Evolutionary conservation across 2,329 filamentous ascomycete species (phyloP).

Genomic region (Phaeophleospora eucalypticola): DNA sequence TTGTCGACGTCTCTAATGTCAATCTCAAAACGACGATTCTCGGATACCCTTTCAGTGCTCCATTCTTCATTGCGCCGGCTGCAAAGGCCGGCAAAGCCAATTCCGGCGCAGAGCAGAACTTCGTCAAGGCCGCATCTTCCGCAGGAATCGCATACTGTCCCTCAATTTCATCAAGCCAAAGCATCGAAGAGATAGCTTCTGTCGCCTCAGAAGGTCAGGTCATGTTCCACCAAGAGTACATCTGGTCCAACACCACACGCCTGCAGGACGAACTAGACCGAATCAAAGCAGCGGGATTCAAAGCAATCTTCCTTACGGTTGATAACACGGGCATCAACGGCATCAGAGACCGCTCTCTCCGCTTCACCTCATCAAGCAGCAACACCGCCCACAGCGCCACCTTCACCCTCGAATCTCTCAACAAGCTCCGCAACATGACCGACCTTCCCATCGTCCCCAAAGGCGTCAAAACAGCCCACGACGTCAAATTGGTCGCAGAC

Average conservation of each 20-base stretch:
- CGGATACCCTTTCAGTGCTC: constrained; percentile 71
- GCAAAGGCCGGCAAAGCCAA: constrained; percentile 88
- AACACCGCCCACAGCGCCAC: constrained; percentile 9
- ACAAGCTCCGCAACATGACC: constrained; percentile 14
- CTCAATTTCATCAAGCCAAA: constrained; percentile 35
- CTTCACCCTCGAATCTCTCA: constrained; percentile 13
- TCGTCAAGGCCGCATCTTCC: constrained; percentile 50
- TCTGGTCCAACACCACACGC: constrained; percentile 31
- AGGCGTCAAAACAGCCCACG: constrained; percentile 37
- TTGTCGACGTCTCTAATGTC: constrained; percentile 22
- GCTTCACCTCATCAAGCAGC: constrained; percentile 7
- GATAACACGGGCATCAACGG: constrained; percentile 38
- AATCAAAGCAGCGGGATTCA: constrained; percentile 35
- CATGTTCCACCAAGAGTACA: constrained; percentile 42
- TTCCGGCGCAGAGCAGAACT: constrained; percentile 52
- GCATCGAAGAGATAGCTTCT: constrained; percentile 32
- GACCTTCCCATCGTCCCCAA: constrained; percentile 15
- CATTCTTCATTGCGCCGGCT: constrained; percentile 92
- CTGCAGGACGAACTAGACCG: constrained; percentile 32
- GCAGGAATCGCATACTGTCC: constrained; percentile 51
- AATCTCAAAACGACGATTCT: constrained; percentile 71
- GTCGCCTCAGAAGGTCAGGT: constrained; percentile 31
- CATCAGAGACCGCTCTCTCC: constrained; percentile 26
- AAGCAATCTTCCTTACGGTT: constrained; percentile 41
- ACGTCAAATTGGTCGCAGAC: constrained; percentile 35